Evolutionary conservation across 257 asterid genomes (phyloP).

Genomic region (Salvia splendens): DNA sequence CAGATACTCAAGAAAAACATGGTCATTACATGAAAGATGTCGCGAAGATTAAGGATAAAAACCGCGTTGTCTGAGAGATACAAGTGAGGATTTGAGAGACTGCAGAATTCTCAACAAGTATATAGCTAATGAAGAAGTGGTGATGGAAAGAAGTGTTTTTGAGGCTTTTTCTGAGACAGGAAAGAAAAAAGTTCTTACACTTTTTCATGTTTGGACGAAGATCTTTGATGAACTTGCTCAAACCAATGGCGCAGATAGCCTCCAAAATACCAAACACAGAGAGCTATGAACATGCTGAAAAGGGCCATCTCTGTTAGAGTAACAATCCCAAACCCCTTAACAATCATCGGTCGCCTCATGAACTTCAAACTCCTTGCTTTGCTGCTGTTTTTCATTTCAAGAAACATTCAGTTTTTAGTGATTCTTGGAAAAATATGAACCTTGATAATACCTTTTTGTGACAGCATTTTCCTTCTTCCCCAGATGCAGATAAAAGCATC

Average conservation of each 20-base stretch:
- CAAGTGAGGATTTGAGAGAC: too few species aligned
- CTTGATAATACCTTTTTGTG: slow-evolving; percentile 38
- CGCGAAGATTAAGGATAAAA: too few species aligned
- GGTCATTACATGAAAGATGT: too few species aligned
- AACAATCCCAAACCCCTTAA: slow-evolving; percentile 74
- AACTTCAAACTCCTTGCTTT: slow-evolving; percentile 36
- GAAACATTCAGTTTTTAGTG: background rate
- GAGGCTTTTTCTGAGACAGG: background rate
- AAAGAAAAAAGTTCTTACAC: slow-evolving; percentile 44
- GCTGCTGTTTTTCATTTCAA: slow-evolving; percentile 31
- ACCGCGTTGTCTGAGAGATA: too few species aligned
- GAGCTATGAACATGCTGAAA: slow-evolving; percentile 67
- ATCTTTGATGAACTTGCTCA: slow-evolving; percentile 42
- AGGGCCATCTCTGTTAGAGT: slow-evolving; percentile 65
- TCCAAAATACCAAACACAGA: slow-evolving; percentile 76
- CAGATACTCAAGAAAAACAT: too few species aligned
- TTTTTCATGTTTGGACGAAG: slow-evolving; percentile 55
- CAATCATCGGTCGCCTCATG: slow-evolving; percentile 66
- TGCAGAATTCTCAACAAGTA: background rate
- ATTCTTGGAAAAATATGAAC: background rate
- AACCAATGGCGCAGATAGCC: slow-evolving; percentile 69
- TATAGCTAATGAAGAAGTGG: background rate
- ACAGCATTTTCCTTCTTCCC: slow-evolving; percentile 46
- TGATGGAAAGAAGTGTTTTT: too few species aligned
- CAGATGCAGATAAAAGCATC: slow-evolving; percentile 76